Evolutionary conservation across 495 filamentous ascomycete species (phyloP).

Genomic region (Articulospora tetracladia): DNA sequence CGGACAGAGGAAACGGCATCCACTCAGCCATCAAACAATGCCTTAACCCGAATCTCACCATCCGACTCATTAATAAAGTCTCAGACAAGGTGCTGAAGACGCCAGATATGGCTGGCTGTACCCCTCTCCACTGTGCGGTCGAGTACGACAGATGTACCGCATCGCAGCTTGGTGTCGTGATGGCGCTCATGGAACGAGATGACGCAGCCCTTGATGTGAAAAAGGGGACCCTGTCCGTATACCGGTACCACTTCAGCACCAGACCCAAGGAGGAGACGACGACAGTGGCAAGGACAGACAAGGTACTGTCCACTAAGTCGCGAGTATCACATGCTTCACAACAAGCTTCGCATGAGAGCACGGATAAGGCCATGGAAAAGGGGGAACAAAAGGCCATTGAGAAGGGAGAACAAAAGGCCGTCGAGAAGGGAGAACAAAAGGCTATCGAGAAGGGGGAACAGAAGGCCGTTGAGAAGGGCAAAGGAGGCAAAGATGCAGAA

Average conservation of each 20-base stretch:
- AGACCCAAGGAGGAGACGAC: not conserved
- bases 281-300: not conserved
- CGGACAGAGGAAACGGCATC: conserved; percentile 25
- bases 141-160: conserved; percentile 24
- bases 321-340: too few species aligned
- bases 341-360: not conserved
- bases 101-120: conserved; percentile 24
- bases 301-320: too few species aligned
- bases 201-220: conserved; percentile 15
- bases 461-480: too few species aligned
- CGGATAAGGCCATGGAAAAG: not conserved
- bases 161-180: conserved; percentile 21
- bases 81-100: conserved; percentile 21
- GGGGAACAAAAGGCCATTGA: not conserved
- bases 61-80: conserved; percentile 22
- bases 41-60: conserved; percentile 17
- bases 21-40: conserved; percentile 22
- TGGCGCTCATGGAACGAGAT: conserved; percentile 20
- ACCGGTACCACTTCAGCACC: conserved; percentile 23
- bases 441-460: not conserved
- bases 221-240: conserved; percentile 25
- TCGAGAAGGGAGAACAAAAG: not conserved
- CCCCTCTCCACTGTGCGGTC: conserved; percentile 29
- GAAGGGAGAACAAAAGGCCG: not conserved
- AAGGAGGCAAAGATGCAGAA: too few species aligned